Evolutionary conservation across 345 rosid genomes (phyloP).

Genomic region (Diplotaxis tenuifolia): DNA sequence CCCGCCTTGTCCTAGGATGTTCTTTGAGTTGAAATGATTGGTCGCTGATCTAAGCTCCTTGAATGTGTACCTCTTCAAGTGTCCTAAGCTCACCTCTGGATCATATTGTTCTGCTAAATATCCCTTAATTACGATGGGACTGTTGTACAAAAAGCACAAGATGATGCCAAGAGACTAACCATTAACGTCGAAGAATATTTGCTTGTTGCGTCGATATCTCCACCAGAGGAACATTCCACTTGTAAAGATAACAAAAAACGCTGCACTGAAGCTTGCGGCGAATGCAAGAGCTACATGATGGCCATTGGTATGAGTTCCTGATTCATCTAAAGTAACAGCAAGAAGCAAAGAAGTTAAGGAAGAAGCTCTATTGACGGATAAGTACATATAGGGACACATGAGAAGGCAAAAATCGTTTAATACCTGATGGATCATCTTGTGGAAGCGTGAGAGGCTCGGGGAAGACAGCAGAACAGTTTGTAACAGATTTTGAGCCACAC

Average conservation of each 20-base stretch:
- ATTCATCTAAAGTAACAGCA: constrained; percentile 41
- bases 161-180: constrained; percentile 59
- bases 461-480: constrained; percentile 80
- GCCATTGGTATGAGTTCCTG: constrained; percentile 52
- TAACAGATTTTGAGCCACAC: constrained; percentile 63
- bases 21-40: constrained; percentile 76
- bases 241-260: constrained; percentile 53
- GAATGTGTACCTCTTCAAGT: constrained; percentile 75
- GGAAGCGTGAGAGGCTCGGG: constrained; percentile 95
- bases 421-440: constrained; percentile 68
- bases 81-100: constrained; percentile 85
- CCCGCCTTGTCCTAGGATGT: constrained; percentile 91
- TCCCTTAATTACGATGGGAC: background rate
- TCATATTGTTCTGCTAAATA: constrained; percentile 79
- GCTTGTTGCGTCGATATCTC: constrained; percentile 86
- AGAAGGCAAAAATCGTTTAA: background rate
- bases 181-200: constrained; percentile 94
- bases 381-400: no score
- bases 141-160: no score
- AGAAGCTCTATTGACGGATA: background rate
- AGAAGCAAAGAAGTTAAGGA: constrained; percentile 13
- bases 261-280: constrained; percentile 83
- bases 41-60: constrained; percentile 94
- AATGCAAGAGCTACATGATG: constrained; percentile 79
- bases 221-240: constrained; percentile 77